Percentiles rank a stretch among this genome's conserved stretches.
Conservation (phyloP, 1,139 yeast species). For the Hyphopichia khmerensis region DNA sequence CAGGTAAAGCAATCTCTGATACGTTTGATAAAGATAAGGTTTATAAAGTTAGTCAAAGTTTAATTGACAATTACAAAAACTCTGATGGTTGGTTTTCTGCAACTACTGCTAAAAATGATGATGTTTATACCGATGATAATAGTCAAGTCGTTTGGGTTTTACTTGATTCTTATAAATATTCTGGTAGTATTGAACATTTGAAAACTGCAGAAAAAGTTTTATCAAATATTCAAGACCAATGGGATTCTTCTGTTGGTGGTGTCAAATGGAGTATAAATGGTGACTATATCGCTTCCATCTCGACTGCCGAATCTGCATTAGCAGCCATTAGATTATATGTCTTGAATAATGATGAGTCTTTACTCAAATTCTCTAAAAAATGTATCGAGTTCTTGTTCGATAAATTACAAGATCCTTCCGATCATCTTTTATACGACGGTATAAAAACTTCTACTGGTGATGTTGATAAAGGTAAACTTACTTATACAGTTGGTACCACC, state of each 20-base stretch:
- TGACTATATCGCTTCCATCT: constrained; percentile 31
- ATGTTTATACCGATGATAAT: constrained; percentile 35
- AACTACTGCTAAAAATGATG: constrained; percentile 22
- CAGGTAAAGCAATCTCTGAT: constrained; percentile 15
- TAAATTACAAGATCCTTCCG: constrained; percentile 22
- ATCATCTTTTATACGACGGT: constrained; percentile 28
- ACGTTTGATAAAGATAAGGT: not conserved
- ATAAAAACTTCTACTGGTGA: constrained; percentile 9
- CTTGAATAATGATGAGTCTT: constrained; percentile 14
- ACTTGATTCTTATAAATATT: constrained; percentile 21
- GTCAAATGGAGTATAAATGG: constrained; percentile 24
- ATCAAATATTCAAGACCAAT: constrained; percentile 18
- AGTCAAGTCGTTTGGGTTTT: constrained; percentile 34
- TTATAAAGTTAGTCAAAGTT: not conserved
- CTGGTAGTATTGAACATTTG: constrained; percentile 14
- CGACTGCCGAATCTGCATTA: constrained; percentile 34
- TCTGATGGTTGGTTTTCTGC: constrained; percentile 25
- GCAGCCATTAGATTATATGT: constrained; percentile 28
- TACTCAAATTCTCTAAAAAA: constrained; percentile 21
- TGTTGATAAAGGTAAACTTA: constrained; percentile 23
- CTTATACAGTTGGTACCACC: constrained; percentile 27
- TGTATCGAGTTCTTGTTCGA: constrained; percentile 22
- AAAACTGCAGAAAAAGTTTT: constrained; percentile 16
- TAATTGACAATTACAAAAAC: constrained; percentile 2
- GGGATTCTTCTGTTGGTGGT: constrained; percentile 24